phyloP scores from a whole-genome alignment of 2,329 filamentous ascomycete genomes.

The Laburnicola sp. region DNA sequence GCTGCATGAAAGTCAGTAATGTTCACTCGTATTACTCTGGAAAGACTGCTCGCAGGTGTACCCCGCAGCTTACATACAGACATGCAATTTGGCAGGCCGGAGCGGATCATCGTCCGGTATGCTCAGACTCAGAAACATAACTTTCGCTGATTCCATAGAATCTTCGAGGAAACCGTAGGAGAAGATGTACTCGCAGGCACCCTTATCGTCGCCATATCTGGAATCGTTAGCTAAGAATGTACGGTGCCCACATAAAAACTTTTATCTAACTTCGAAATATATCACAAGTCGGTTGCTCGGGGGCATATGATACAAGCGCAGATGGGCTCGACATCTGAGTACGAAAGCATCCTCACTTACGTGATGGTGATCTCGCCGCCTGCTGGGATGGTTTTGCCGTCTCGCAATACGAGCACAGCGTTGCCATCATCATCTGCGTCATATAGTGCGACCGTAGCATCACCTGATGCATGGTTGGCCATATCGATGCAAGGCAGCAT shows the following conservation, averaged over 20 bases:
- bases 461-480: constrained; percentile 76
- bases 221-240: constrained; percentile 16
- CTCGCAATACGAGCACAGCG: constrained; percentile 67
- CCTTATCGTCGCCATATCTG: constrained; percentile 81
- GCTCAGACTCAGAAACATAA: constrained; percentile 64
- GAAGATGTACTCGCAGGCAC: constrained; percentile 91
- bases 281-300: too few relatives aligned
- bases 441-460: constrained; percentile 72
- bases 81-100: constrained; percentile 70
- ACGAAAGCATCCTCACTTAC: too few relatives aligned
- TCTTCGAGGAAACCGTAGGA: constrained; percentile 88
- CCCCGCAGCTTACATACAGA: too few relatives aligned
- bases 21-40: too few relatives aligned
- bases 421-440: constrained; percentile 69
- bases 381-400: constrained; percentile 56
- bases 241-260: too few relatives aligned
- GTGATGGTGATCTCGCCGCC: constrained; percentile 80
- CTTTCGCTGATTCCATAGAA: constrained; percentile 54
- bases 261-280: too few relatives aligned
- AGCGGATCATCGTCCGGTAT: constrained; percentile 77
- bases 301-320: too few relatives aligned
- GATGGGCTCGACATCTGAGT: too few relatives aligned
- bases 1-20: too few relatives aligned
- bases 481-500: constrained; percentile 96
- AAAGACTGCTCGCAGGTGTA: too few relatives aligned